These are phyloP conservation scores for Wickerhamiella cacticola DNA, from an alignment of 805 yeast genomes.

Conservation along the genomic window DNA sequence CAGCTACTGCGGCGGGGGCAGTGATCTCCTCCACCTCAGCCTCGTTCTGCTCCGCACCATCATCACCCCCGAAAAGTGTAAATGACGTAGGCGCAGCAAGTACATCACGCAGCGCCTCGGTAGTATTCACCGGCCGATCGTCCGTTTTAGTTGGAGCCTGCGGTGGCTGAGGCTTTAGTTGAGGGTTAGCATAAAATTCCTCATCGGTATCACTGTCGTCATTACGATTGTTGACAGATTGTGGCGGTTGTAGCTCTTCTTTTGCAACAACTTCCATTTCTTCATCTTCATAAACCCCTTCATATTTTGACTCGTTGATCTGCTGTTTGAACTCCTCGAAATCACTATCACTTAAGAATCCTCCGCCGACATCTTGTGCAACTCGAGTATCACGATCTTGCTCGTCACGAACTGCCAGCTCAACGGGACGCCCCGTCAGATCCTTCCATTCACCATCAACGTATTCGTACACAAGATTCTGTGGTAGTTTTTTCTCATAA, in stretches of 20 bases:
- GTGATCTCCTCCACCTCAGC: slow-evolving; percentile 16
- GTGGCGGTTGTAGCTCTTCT: slow-evolving; percentile 20
- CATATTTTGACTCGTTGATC: slow-evolving; percentile 6
- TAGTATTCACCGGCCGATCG: slow-evolving; percentile 21
- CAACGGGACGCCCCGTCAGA: slow-evolving; percentile 69
- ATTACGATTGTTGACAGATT: slow-evolving; percentile 22
- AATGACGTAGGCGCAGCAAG: slow-evolving; percentile 38
- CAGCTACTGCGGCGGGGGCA: slow-evolving; percentile 17
- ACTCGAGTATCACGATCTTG: slow-evolving; percentile 19
- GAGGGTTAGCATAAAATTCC: slow-evolving; percentile 11
- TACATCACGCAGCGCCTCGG: slow-evolving; percentile 52
- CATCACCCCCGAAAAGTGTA: slow-evolving; percentile 33
- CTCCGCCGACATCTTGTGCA: slow-evolving; percentile 12
- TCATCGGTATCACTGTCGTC: slow-evolving; percentile 19
- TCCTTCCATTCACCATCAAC: slow-evolving; percentile 64
- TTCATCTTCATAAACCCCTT: slow-evolving; percentile 39
- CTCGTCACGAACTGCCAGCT: slow-evolving; percentile 33
- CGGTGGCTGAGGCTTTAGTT: background rate
- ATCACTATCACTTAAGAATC: slow-evolving; percentile 23
- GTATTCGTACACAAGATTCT: slow-evolving; percentile 51
- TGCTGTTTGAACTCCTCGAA: slow-evolving; percentile 23
- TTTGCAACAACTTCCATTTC: slow-evolving; percentile 31
- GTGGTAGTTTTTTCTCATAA: slow-evolving; percentile 41
- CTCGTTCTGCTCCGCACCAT: slow-evolving; percentile 22
- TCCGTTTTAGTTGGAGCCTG: background rate